Percentiles rank a stretch among this genome's conserved stretches.
Conservation (phyloP, 305 asterid species). For the Fraxinus xanthoxyloides region DNA sequence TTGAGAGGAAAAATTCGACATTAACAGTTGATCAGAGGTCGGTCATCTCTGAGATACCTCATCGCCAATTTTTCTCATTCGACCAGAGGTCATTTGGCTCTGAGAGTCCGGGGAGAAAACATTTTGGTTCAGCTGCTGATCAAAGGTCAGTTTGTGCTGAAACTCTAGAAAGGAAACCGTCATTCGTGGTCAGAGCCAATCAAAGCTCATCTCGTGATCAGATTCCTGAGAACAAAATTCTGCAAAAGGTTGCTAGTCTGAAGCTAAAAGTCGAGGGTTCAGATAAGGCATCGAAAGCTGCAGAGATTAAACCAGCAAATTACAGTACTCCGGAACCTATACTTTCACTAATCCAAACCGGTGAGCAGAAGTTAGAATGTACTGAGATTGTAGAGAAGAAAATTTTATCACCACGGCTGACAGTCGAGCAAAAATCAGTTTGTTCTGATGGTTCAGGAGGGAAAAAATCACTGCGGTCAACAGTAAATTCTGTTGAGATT, state of each 20-base stretch:
- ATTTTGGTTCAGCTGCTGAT: conserved; percentile 19
- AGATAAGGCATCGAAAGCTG: conserved; percentile 22
- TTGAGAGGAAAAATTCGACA: conserved; percentile 46
- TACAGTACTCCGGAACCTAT: conserved; percentile 15
- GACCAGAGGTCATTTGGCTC: conserved; percentile 53
- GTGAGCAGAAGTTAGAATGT: conserved; percentile 25
- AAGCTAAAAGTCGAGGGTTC: conserved; percentile 18
- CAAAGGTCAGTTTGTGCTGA: conserved; percentile 17
- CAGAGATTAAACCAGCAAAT: conserved; percentile 10
- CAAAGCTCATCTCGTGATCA: conserved; percentile 22
- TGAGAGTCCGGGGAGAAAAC: conserved; percentile 44
- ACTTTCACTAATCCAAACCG: conserved; percentile 17
- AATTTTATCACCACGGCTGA: conserved; percentile 22
- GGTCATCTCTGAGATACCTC: conserved; percentile 60
- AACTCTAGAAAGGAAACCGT: conserved; percentile 33
- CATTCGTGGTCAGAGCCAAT: conserved; percentile 11
- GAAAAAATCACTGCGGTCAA: conserved; percentile 24
- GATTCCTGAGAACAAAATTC: conserved; percentile 18
- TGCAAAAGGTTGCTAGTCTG: conserved; percentile 9
- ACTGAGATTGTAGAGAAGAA: conserved; percentile 32
- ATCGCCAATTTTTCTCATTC: conserved; percentile 27
- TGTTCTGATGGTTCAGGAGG: conserved; percentile 17
- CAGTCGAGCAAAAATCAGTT: conserved; percentile 22
- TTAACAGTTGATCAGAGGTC: conserved; percentile 51
- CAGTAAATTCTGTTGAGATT: conserved; percentile 41